Evolutionary conservation across 495 filamentous ascomycete species (phyloP), one percentile per base, ranked within the genome.

Genomic region (Penicillium desertorum): DNA sequence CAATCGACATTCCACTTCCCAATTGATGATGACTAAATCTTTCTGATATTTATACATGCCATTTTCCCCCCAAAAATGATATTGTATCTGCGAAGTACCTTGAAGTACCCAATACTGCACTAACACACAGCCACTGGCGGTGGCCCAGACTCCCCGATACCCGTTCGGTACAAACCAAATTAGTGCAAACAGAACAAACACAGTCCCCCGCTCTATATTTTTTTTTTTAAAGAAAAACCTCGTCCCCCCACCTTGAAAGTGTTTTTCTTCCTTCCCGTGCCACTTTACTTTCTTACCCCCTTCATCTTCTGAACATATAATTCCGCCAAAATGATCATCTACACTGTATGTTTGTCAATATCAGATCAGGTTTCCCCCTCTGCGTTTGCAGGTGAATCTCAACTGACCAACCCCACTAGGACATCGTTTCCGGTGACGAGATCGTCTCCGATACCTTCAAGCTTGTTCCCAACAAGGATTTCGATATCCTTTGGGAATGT

Each of bases 361-460:
- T 44, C 8, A n/a, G 2, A 6, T 17, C 9, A 3, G n/a, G 4
- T 16, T 50, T 22, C 4, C 30, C 17, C 8, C 2, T 16, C 17
- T 25, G 17, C 1, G 5, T 25, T 17, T 25, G 17, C 20, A 17
- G 25, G 5, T 34, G 47, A 51, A 41, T 30, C 19, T 27, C 39
- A 48, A 25, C 49, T 61, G 44, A 60, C 48, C 48, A 34, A 46
- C 5, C 10, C 20, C 25, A 41, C 4, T 64, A 98, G 94, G 94
- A 98, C 77, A 78, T 91, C 61, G 75, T 97, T 74, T 88, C 85
- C 75, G 90, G 82, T 54, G 94, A 97, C 76, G 94, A 98, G 87
- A 82, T 98, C 74, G 83, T 97, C 85, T 92, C 94, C 66, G 95
- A 98, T 72, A 93, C 88, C 65, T 98, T 87, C 79, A 76, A 88